Conservation (phyloP, 257 asterid species). For the Solanum virginianum region DNA sequence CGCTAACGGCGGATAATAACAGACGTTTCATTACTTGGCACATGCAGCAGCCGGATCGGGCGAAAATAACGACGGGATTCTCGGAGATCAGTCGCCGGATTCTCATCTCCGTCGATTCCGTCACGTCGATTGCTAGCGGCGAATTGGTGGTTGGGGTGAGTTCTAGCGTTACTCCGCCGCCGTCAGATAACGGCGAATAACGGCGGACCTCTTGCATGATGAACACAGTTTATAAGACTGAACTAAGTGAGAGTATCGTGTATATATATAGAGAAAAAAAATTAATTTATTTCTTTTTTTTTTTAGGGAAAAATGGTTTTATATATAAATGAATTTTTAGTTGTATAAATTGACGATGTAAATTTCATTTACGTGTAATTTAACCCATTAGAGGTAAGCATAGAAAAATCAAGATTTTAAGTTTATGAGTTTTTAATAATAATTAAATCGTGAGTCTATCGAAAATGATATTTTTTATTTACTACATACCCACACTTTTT, state of each 20-base stretch:
- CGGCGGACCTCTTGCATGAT: background rate
- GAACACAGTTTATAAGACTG: background rate
- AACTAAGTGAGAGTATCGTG: background rate
- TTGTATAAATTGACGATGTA: background rate
- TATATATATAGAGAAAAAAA: background rate
- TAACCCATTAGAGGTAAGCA: background rate
- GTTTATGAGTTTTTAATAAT: background rate
- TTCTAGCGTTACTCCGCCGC: slow-evolving; percentile 42
- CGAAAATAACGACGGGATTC: slow-evolving; percentile 51
- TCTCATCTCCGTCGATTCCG: slow-evolving; percentile 40
- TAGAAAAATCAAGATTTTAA: background rate
- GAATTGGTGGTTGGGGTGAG: slow-evolving; percentile 30
- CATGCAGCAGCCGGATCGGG: slow-evolving; percentile 67
- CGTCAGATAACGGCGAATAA: slow-evolving; percentile 10
- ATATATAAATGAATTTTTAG: background rate
- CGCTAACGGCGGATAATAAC: slow-evolving; percentile 34
- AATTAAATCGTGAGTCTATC: background rate
- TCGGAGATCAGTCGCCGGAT: slow-evolving; percentile 46
- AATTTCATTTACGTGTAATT: background rate
- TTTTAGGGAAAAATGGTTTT: background rate
- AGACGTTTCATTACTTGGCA: slow-evolving; percentile 60
- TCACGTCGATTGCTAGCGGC: slow-evolving; percentile 7
- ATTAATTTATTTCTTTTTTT: background rate
- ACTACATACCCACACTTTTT: background rate
- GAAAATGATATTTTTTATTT: background rate